Base-by-base conservation (phyloP, 2,329 filamentous ascomycete species). In the Rhinocladiella mackenziei region DNA sequence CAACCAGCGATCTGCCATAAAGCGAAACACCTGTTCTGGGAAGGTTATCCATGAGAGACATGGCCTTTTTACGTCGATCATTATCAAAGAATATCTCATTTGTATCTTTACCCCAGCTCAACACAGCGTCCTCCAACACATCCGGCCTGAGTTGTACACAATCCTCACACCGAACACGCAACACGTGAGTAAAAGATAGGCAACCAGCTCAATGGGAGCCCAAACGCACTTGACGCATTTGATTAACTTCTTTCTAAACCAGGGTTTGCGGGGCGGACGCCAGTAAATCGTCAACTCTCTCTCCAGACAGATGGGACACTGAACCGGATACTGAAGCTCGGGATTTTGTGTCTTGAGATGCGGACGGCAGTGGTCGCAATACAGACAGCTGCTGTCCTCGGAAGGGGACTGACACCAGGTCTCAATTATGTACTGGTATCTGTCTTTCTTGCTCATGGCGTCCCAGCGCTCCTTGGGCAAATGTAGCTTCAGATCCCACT, bases 351-450 rank as follows among this genome's bases (percentile, higher is more conserved):
- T 8, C n/a, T n/a, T 22, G 20, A 17, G 25, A 19, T 15, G 22
- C n/a, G 15, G 2, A 3, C 42, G 35, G 34, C 50, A 53, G 13
- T 39, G 13, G 8, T 46, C 42, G 25, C 53, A 56, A 30, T 33
- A 50, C 19, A 52, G 40, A 25, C 34, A 28, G 22, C 43, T 50
- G 34, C 43, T 51, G 25, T 56, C 53, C 36, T 48, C 48, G 6
- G 29, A 22, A 1, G 34, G 26, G 3, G 45, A 45, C 9, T 43
- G 23, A 23, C 45, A 54, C 53, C 51, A 56, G n/a, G 30, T 39
- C 17, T 48, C 28, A 8, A 56, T 19, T 13, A 56, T 25, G 25
- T 56, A 37, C n/a, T 45, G 38, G 39, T 50, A 54, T 30, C 36
- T 37, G 20, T 38, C 42, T 18, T 42, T 46, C 19, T 50, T 51